Percentiles rank a stretch among this genome's conserved stretches.
These are phyloP conservation scores for Amanita brunnescens DNA, from an alignment of 768 basidiomycete genomes.

Conservation along the genomic window DNA sequence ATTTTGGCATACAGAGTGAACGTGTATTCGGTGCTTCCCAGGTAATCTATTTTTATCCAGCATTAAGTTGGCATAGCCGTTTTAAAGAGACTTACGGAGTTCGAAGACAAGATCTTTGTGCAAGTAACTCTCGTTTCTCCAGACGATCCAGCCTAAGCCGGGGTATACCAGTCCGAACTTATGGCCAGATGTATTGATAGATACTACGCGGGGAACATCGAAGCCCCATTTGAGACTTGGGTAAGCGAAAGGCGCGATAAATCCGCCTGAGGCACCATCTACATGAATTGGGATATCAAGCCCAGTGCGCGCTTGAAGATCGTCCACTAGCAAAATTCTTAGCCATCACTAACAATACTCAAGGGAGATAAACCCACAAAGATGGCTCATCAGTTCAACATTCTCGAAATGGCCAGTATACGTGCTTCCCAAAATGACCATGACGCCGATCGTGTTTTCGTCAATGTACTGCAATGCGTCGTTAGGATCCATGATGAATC, in stretches of 20 bases:
- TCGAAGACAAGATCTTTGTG: conserved; percentile 62
- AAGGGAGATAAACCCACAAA: conserved; percentile 23
- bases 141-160: conserved; percentile 55
- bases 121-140: conserved; percentile 46
- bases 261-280: conserved; percentile 54
- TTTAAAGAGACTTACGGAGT: conserved; percentile 34
- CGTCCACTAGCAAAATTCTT: conserved; percentile 32
- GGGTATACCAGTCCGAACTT: conserved; percentile 50
- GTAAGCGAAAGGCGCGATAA: conserved; percentile 57
- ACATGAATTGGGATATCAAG: conserved; percentile 59
- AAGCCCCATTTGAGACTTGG: conserved; percentile 52
- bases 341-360: neutral
- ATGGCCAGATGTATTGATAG: conserved; percentile 48
- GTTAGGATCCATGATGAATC: conserved; percentile 46
- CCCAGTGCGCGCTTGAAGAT: conserved; percentile 45
- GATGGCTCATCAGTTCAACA: conserved; percentile 45
- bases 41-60: conserved; percentile 30
- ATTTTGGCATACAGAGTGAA: conserved; percentile 36
- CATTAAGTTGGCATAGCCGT: neutral
- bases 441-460: conserved; percentile 65
- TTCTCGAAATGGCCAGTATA: conserved; percentile 62
- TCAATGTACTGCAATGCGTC: conserved; percentile 53
- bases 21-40: conserved; percentile 50
- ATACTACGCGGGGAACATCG: conserved; percentile 44
- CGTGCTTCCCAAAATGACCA: conserved; percentile 42